Percentiles rank a stretch among this genome's conserved stretches.
Conservation (phyloP, 2,329 filamentous ascomycete species). For the Fusarium camptoceras region DNA sequence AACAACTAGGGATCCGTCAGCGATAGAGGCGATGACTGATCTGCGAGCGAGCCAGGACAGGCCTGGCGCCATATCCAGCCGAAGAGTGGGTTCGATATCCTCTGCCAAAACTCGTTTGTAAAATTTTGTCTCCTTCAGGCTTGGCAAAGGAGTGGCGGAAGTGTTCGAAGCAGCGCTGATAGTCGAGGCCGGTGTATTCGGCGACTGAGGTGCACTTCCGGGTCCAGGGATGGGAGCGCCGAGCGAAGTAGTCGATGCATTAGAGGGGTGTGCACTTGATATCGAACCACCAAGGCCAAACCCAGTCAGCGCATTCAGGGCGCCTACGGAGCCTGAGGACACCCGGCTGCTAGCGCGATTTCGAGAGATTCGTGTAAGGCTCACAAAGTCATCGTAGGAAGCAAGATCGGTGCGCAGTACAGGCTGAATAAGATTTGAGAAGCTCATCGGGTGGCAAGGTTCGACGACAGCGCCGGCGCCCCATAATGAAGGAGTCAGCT, state of each 20-base stretch:
- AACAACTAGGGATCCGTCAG: slow-evolving; percentile 86
- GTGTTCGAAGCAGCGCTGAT: slow-evolving; percentile 59
- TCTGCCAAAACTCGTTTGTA: slow-evolving; percentile 91
- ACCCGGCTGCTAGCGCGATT: slow-evolving; percentile 71
- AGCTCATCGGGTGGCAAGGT: slow-evolving; percentile 72
- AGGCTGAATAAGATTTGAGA: slow-evolving; percentile 84
- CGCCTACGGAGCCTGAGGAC: slow-evolving; percentile 74
- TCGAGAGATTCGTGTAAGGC: slow-evolving; percentile 77
- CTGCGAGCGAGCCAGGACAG: slow-evolving; percentile 94
- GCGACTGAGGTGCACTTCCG: slow-evolving; percentile 68
- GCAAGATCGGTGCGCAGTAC: slow-evolving; percentile 84
- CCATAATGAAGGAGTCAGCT: slow-evolving; percentile 50
- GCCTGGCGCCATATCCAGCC: slow-evolving; percentile 88
- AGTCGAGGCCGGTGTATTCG: slow-evolving; percentile 67
- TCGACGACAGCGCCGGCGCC: slow-evolving; percentile 53
- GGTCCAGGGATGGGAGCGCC: slow-evolving; percentile 61
- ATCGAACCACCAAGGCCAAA: slow-evolving; percentile 60
- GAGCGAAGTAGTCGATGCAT: slow-evolving; percentile 70
- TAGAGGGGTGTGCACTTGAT: slow-evolving; percentile 64
- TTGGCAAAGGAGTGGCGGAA: slow-evolving; percentile 58
- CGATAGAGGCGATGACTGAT: slow-evolving; percentile 84
- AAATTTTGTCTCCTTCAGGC: slow-evolving; percentile 90
- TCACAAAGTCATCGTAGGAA: slow-evolving; percentile 86
- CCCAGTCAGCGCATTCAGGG: slow-evolving; percentile 58
- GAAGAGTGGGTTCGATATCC: slow-evolving; percentile 93